phyloP scores from a whole-genome alignment of 345 rosid species.

The Euphorbia tirucalli region DNA sequence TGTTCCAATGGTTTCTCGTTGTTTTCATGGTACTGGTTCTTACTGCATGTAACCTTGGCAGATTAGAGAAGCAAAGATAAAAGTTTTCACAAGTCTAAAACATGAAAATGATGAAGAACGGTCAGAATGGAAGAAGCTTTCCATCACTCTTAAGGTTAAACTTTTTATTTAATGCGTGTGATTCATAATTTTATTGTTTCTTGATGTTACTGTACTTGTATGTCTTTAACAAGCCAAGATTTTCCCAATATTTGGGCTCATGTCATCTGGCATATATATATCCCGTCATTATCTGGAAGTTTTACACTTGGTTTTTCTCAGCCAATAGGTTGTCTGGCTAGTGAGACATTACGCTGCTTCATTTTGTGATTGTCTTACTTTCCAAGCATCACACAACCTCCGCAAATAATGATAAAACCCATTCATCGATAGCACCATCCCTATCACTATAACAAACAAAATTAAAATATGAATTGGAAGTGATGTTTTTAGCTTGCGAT shows the following conservation, averaged over 20 bases:
- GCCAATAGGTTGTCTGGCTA: neutral
- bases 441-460: too few species aligned
- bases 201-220: neutral
- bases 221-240: neutral
- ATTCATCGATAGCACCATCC: too few species aligned
- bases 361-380: too few species aligned
- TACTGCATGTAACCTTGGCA: slow-evolving; percentile 31
- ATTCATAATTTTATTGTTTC: neutral
- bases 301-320: neutral
- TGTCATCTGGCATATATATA: neutral
- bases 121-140: slow-evolving; percentile 73
- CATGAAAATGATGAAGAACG: slow-evolving; percentile 73
- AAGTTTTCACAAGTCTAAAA: slow-evolving; percentile 65
- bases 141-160: slow-evolving; percentile 64
- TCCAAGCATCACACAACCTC: too few species aligned
- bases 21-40: slow-evolving; percentile 8
- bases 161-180: neutral
- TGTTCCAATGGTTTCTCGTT: slow-evolving; percentile 7
- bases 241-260: neutral
- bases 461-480: too few species aligned
- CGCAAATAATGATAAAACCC: too few species aligned
- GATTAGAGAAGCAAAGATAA: slow-evolving; percentile 88
- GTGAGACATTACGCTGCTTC: too few species aligned
- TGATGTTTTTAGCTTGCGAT: neutral
- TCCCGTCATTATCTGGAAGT: neutral